Percentiles rank a stretch among this genome's conserved stretches.
Evolutionary conservation across 2,329 filamentous ascomycete species (phyloP).

Genomic region (Anthostomella pinea): DNA sequence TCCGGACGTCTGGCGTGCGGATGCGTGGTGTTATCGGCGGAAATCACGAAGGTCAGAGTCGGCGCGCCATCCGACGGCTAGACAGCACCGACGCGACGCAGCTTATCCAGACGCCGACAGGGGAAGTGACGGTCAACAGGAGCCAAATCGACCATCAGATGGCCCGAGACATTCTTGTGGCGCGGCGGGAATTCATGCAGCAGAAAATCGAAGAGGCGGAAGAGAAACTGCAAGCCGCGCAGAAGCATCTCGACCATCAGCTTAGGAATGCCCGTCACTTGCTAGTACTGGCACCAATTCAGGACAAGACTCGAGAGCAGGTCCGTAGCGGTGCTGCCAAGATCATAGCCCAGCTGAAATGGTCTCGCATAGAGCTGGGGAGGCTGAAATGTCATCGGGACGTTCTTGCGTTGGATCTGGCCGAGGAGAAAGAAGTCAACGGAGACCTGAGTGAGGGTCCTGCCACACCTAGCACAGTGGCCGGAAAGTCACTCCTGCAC

Average conservation of each 20-base stretch:
- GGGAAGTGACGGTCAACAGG: conserved; percentile 70
- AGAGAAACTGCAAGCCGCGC: conserved; percentile 67
- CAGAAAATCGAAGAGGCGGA: conserved; percentile 82
- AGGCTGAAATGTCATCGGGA: conserved; percentile 86
- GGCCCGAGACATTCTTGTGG: conserved; percentile 79
- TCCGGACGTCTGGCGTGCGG: conserved; percentile 84
- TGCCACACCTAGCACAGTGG: conserved; percentile 13
- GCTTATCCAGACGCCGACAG: conserved; percentile 66
- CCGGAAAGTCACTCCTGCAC: too few relatives aligned
- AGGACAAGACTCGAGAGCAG: conserved; percentile 83
- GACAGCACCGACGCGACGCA: conserved; percentile 60
- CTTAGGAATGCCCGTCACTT: conserved; percentile 88
- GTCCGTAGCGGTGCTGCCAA: conserved; percentile 81
- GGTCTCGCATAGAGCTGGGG: conserved; percentile 94
- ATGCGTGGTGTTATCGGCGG: conserved; percentile 85
- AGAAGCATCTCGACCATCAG: conserved; percentile 78
- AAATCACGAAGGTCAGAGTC: conserved; percentile 78
- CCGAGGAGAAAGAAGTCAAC: conserved; percentile 63
- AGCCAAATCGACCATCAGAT: conserved; percentile 77
- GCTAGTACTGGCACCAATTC: conserved; percentile 83
- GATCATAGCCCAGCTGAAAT: conserved; percentile 85
- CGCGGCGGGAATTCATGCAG: conserved; percentile 77
- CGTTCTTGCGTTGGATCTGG: conserved; percentile 79
- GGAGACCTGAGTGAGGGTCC: conserved; percentile 28
- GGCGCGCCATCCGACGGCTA: conserved; percentile 68